These are phyloP conservation scores for Monocercomonoides exilis DNA, from an alignment of 78 protist genomes.

Conservation along the genomic window DNA sequence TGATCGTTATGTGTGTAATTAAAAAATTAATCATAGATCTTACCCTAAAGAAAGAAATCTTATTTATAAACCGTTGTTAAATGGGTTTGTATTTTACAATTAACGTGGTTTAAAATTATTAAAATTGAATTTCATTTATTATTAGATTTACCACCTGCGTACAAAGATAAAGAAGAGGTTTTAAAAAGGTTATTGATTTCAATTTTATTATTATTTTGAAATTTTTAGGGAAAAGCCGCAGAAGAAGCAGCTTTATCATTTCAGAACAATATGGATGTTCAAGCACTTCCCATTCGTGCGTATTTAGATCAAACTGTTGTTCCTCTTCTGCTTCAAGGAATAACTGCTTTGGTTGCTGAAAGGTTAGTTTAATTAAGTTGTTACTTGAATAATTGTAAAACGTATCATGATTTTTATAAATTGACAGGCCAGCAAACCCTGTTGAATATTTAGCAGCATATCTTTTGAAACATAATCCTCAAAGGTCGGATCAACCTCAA, in stretches of 20 bases:
- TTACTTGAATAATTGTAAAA: no score
- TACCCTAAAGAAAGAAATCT: no score
- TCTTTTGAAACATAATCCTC: conserved; percentile 37
- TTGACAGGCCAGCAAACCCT: conserved; percentile 34
- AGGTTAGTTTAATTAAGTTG: not conserved
- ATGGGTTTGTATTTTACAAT: no score
- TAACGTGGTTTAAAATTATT: no score
- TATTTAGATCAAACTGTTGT: conserved; percentile 51
- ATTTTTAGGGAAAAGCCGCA: not conserved
- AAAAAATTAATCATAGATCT: no score
- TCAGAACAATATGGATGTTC: conserved; percentile 7
- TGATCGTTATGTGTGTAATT: no score
- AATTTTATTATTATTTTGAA: not conserved
- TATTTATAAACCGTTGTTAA: no score
- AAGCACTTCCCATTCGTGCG: conserved; percentile 40
- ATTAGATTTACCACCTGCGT: not conserved
- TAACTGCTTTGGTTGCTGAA: conserved; percentile 17
- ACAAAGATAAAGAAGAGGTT: not conserved
- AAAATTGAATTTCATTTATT: not conserved
- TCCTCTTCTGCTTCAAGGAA: conserved; percentile 38
- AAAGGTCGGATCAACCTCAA: not conserved
- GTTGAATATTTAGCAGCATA: conserved; percentile 37
- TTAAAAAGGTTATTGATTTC: not conserved
- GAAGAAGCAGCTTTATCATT: conserved; percentile 19
- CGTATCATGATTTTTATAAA: not conserved